These are phyloP conservation scores for Epichloe hybrida DNA, from an alignment of 2,329 filamentous ascomycete species.

Conservation along the genomic window DNA sequence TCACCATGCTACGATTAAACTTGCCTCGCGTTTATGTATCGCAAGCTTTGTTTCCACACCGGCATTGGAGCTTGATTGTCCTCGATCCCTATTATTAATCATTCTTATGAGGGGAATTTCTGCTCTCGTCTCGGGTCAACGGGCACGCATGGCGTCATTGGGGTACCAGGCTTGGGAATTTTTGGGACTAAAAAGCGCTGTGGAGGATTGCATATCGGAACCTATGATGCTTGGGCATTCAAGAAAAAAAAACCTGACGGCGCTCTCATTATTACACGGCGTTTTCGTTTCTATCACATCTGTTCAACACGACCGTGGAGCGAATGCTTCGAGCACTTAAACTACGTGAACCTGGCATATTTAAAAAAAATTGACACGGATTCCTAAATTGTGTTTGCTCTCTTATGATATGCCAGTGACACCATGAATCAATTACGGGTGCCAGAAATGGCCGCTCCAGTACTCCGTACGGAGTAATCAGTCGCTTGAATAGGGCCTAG, in stretches of 20 bases:
- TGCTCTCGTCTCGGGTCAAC: neutral
- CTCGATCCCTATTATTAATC: neutral
- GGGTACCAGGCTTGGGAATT: neutral
- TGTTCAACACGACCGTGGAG: neutral
- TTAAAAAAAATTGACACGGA: neutral
- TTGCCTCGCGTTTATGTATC: neutral
- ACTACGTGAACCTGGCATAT: neutral
- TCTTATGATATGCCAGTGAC: neutral
- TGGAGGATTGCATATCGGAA: neutral
- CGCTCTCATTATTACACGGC: neutral
- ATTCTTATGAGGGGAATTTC: neutral
- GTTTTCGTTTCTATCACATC: neutral
- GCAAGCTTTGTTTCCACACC: neutral
- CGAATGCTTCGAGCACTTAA: neutral
- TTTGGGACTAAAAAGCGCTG: neutral
- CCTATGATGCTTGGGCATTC: neutral
- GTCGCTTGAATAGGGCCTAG: too few relatives aligned
- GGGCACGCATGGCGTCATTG: slow-evolving; percentile 1
- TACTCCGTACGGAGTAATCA: neutral
- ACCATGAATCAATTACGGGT: neutral
- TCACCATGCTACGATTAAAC: slow-evolving; percentile 16
- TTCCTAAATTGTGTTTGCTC: neutral
- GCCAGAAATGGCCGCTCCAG: too few relatives aligned
- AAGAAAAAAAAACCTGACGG: neutral
- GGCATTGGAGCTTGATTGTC: neutral